Evolutionary conservation across 169 alveolate species (phyloP), one percentile per base, ranked within the genome.

Genomic region (Babesia gibsoni): DNA sequence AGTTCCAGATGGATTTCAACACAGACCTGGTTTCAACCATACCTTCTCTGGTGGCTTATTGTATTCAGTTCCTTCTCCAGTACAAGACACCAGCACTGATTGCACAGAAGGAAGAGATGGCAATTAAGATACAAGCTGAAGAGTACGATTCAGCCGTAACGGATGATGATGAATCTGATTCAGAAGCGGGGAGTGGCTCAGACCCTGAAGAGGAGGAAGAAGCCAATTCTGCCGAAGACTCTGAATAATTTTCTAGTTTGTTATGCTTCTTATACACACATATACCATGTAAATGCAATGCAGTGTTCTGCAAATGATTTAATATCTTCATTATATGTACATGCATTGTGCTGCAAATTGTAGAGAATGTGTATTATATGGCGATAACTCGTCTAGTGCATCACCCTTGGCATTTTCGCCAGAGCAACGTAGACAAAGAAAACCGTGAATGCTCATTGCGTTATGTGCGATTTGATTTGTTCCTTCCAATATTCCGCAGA

Each of bases 21-120:
- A 32, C 46, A 14, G 88, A 79, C 49, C 23, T 69, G 20, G 52
- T 79, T 0, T 53, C 80, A 53, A n/a, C 74, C 3, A 79, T 79
- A 27, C 88, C 88, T 5, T 59, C 82, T 27, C 73, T 79, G 36
- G 88, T 79, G 42, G 69, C 78, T n/a, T 79, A 68, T 29, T 79
- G 78, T 59, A 69, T 79, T 23, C 53, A 79, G 64, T 57, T 63
- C 73, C 30, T 79, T 41, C 72, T 68, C 48, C 56, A 32, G 35
- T 79, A 68, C 53, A 30, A 30, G 23, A 79, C 88, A 18, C 82
- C 75, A 12, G 27, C 74, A 0, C 77, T 79, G 36, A 37, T 48
- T 20, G 59, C 58, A n/a, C 75, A 64, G 22, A 64, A 49, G 20
- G 73, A 79, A 20, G 70, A 69, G 30, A 68, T 79, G 83, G 37